These are phyloP conservation scores for Wickerhamiella sergipiensis DNA, from an alignment of 805 yeast genomes.

Conservation along the genomic window DNA sequence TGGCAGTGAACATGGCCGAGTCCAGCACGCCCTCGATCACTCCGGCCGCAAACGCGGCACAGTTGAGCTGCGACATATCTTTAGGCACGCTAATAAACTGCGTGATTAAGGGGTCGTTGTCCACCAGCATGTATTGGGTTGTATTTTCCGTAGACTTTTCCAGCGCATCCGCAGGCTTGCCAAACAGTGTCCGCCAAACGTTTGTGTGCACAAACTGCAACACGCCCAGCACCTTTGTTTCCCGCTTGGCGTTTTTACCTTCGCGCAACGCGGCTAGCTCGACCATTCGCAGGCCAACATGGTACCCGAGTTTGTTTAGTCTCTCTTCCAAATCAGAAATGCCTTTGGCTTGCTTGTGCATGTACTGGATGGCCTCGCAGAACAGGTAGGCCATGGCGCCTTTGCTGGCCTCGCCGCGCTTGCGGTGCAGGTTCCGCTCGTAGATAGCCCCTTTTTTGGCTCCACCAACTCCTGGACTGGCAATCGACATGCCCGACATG, in stretches of 20 bases:
- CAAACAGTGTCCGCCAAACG: conserved; percentile 64
- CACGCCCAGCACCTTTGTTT: conserved; percentile 49
- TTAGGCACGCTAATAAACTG: conserved; percentile 64
- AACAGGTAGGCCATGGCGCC: conserved; percentile 57
- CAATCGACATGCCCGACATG: background rate
- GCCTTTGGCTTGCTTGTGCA: conserved; percentile 48
- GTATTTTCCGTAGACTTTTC: conserved; percentile 60
- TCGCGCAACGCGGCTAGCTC: conserved; percentile 60
- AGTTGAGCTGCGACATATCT: conserved; percentile 63
- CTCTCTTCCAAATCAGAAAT: conserved; percentile 48
- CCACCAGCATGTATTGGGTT: conserved; percentile 66
- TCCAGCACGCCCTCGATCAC: conserved; percentile 72
- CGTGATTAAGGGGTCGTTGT: conserved; percentile 57
- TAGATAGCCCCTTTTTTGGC: conserved; percentile 30
- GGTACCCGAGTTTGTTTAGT: conserved; percentile 62
- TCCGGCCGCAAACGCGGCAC: conserved; percentile 77
- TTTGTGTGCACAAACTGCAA: conserved; percentile 58
- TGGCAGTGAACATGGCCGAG: conserved; percentile 55
- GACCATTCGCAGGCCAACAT: conserved; percentile 56
- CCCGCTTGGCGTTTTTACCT: conserved; percentile 54
- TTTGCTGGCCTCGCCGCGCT: conserved; percentile 51
- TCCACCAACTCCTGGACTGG: background rate
- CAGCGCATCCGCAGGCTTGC: conserved; percentile 56
- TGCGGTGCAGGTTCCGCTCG: conserved; percentile 55
- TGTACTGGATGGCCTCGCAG: conserved; percentile 54